Percentiles rank a stretch among this genome's conserved stretches.
These are phyloP conservation scores for Hanseniaspora lindneri DNA, from an alignment of 805 yeast species.

Conservation along the genomic window DNA sequence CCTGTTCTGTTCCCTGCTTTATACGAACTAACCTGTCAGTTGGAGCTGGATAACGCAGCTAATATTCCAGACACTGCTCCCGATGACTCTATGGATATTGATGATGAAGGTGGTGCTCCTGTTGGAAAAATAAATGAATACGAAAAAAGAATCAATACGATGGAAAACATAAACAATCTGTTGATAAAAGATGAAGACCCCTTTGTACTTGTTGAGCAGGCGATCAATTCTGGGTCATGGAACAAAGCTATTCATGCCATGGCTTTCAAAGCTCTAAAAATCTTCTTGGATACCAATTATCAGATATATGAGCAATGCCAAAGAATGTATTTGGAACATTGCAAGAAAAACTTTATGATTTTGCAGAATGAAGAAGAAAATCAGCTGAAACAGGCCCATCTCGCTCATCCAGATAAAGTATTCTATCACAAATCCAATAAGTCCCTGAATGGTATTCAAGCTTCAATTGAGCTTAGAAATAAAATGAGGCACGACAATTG, in stretches of 20 bases:
- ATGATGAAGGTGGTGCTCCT: conserved; percentile 18
- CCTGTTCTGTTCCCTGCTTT: conserved; percentile 86
- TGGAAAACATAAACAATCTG: conserved; percentile 15
- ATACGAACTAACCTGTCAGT: conserved; percentile 61
- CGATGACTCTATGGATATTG: conserved; percentile 18
- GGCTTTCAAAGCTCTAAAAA: conserved; percentile 81
- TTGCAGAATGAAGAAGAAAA: conserved; percentile 41
- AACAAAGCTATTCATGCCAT: conserved; percentile 83
- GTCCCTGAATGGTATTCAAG: conserved; percentile 14
- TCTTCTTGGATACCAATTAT: conserved; percentile 87
- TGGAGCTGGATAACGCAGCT: conserved; percentile 25
- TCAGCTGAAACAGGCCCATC: neutral
- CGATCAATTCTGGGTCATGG: conserved; percentile 59
- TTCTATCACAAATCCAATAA: conserved; percentile 4
- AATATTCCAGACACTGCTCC: conserved; percentile 23
- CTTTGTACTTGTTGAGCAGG: conserved; percentile 31
- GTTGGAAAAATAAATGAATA: neutral
- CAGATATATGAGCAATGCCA: conserved; percentile 85
- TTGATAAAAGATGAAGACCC: conserved; percentile 23
- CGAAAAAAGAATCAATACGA: conserved; percentile 11
- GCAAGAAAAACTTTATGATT: conserved; percentile 58
- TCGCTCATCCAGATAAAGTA: neutral
- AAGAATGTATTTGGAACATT: conserved; percentile 67
- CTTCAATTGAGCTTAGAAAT: conserved; percentile 15
- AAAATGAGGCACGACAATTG: conserved; percentile 39